phyloP scores from a whole-genome alignment of 176 grass and related monocot species.

The Melocanna baccifera region DNA sequence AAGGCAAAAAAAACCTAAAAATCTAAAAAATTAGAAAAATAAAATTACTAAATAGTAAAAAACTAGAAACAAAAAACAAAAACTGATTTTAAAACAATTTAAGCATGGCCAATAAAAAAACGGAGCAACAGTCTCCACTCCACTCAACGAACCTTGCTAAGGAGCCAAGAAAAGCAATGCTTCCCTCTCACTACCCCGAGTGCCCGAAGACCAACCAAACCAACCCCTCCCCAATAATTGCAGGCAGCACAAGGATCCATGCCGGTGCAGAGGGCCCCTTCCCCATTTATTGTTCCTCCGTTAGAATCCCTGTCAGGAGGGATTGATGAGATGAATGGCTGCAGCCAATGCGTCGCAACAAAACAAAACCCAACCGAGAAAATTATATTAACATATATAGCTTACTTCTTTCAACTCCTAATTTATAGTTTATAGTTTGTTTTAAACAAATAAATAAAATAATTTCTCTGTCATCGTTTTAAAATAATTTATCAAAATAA shows the following conservation, averaged over 20 bases:
- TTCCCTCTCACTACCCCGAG: neutral
- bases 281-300: conserved; percentile 31
- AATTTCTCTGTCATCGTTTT: no score
- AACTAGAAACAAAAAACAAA: no score
- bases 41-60: no score
- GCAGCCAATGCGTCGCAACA: neutral
- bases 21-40: no score
- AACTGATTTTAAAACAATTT: no score
- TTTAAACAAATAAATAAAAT: no score
- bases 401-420: no score
- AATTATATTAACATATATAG: no score
- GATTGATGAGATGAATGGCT: conserved; percentile 42
- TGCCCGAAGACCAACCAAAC: neutral
- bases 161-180: conserved; percentile 15
- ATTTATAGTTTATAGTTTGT: no score
- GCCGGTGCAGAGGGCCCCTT: conserved; percentile 26
- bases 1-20: no score
- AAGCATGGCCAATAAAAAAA: no score
- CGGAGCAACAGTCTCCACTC: neutral
- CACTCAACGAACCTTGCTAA: neutral
- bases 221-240: conserved; percentile 52
- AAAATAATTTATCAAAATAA: no score
- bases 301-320: conserved; percentile 58
- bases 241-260: conserved; percentile 39
- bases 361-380: neutral